Evolutionary conservation across 139 green algal genomes (phyloP).

Genomic region (Haematococcus sp.): DNA sequence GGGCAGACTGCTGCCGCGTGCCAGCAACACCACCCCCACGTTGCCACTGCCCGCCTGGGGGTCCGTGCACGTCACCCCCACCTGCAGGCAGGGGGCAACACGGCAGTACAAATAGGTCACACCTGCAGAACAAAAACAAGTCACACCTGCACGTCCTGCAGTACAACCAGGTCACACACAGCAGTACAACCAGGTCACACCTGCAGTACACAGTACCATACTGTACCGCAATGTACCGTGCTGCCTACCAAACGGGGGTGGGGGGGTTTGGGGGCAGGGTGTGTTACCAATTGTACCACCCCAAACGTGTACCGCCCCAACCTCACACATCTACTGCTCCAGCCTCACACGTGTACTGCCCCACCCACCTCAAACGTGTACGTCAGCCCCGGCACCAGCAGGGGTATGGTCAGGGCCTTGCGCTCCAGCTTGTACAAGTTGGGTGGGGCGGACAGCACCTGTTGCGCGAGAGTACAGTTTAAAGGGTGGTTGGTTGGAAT

Average conservation of each 20-base stretch:
- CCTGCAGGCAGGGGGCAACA: conserved; percentile 13
- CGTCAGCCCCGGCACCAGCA: conserved; percentile 51
- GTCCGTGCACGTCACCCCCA: conserved; percentile 43
- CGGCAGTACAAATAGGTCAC: background rate
- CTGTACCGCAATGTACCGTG: background rate
- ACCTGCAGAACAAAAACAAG: conserved; percentile 2
- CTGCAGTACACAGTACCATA: background rate
- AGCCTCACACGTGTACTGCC: background rate
- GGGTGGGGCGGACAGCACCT: conserved; percentile 21
- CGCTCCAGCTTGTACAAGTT: conserved; percentile 37
- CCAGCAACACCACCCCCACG: conserved; percentile 46
- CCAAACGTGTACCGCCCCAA: too few relatives aligned
- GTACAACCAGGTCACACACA: background rate
- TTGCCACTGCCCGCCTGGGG: conserved; percentile 30
- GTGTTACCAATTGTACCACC: too few relatives aligned
- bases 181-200: background rate
- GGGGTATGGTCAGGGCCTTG: conserved; percentile 36
- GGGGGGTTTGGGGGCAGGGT: background rate
- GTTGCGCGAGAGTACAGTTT: background rate
- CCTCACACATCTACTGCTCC: too few relatives aligned
- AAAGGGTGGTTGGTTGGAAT: background rate
- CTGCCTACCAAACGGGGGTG: background rate
- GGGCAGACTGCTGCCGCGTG: conserved; percentile 35
- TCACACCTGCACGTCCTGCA: background rate
- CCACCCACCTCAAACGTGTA: conserved; percentile 48